phyloP scores from a whole-genome alignment of 768 basidiomycete species.

The Kwoniella bestiolae region DNA sequence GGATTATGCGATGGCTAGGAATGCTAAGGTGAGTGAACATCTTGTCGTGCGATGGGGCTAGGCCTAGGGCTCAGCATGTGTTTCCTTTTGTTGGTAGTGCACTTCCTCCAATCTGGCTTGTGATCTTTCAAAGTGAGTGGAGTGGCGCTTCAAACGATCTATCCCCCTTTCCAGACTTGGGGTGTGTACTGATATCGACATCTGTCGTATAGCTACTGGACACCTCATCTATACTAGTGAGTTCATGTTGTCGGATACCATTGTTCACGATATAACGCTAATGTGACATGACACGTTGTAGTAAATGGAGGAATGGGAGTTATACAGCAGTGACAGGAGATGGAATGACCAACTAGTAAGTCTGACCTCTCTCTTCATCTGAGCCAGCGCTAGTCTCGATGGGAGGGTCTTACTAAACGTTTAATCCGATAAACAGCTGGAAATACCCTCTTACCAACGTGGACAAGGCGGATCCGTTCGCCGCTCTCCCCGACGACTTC shows the following conservation, averaged over 20 bases:
- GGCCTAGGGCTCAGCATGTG: too few relatives aligned
- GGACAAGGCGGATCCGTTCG: constrained; percentile 13
- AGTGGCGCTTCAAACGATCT: too few relatives aligned
- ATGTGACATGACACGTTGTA: neutral
- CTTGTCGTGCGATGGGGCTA: too few relatives aligned
- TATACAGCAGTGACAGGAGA: constrained; percentile 28
- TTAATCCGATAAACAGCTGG: constrained; percentile 1
- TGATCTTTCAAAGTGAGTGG: constrained; percentile 34
- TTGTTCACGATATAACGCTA: too few relatives aligned
- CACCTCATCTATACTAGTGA: constrained; percentile 38
- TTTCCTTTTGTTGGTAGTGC: constrained; percentile 18
- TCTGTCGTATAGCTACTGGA: constrained; percentile 29
- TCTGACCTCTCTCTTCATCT: too few relatives aligned
- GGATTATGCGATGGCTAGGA: constrained; percentile 2
- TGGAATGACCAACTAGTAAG: constrained; percentile 33
- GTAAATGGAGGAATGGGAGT: constrained; percentile 36
- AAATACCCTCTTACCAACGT: constrained; percentile 18
- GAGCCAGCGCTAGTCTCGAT: neutral
- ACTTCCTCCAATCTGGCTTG: constrained; percentile 31
- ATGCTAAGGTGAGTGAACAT: constrained; percentile 13
- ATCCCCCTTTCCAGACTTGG: neutral
- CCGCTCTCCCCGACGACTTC: constrained; percentile 40
- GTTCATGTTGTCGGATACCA: constrained; percentile 1
- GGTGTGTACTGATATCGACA: neutral
- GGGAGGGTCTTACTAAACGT: neutral